A percentile compares a stretch with the other conserved stretches of the same genome.
Evolutionary conservation across 2,329 filamentous ascomycete genomes (phyloP).

Genomic region (Sporothrix brunneoviolacea): DNA sequence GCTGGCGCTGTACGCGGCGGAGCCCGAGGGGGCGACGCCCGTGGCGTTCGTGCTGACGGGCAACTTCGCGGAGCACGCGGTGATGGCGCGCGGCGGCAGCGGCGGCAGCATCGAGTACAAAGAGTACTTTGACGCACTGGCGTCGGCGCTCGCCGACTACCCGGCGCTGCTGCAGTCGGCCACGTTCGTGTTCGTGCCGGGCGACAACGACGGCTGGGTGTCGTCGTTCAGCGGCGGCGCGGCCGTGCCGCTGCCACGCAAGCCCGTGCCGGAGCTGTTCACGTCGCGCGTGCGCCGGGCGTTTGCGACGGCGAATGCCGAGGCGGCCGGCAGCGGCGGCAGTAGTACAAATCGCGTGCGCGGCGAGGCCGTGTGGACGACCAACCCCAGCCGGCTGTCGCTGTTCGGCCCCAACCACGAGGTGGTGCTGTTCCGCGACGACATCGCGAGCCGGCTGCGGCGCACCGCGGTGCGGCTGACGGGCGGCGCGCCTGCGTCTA

Average conservation of each 20-base stretch:
- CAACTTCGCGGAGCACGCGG: slow-evolving; percentile 66
- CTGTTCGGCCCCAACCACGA: slow-evolving; percentile 87
- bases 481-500: slow-evolving; percentile 18
- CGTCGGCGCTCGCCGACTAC: slow-evolving; percentile 75
- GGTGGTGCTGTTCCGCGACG: slow-evolving; percentile 79
- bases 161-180: slow-evolving; percentile 69
- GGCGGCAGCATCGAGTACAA: slow-evolving; percentile 93
- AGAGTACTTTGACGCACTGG: slow-evolving; percentile 86
- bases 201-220: slow-evolving; percentile 96
- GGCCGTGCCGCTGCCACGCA: slow-evolving; percentile 61
- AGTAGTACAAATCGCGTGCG: slow-evolving; percentile 22
- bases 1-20: slow-evolving; percentile 63
- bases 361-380: slow-evolving; percentile 79
- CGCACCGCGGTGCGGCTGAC: slow-evolving; percentile 65
- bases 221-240: slow-evolving; percentile 76
- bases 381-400: slow-evolving; percentile 74
- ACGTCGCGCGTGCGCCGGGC: slow-evolving; percentile 77
- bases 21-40: slow-evolving; percentile 59
- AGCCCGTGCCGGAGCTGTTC: slow-evolving; percentile 77
- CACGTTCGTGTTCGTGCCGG: slow-evolving; percentile 88
- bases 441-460: slow-evolving; percentile 72
- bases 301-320: slow-evolving; percentile 71
- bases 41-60: slow-evolving; percentile 78
- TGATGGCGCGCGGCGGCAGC: slow-evolving; percentile 60
- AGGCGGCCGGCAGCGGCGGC: slow-evolving; percentile 40